Evolutionary conservation across 495 filamentous ascomycete species (phyloP), one percentile per base, ranked within the genome.

Genomic region (Aspergillus diversus): DNA sequence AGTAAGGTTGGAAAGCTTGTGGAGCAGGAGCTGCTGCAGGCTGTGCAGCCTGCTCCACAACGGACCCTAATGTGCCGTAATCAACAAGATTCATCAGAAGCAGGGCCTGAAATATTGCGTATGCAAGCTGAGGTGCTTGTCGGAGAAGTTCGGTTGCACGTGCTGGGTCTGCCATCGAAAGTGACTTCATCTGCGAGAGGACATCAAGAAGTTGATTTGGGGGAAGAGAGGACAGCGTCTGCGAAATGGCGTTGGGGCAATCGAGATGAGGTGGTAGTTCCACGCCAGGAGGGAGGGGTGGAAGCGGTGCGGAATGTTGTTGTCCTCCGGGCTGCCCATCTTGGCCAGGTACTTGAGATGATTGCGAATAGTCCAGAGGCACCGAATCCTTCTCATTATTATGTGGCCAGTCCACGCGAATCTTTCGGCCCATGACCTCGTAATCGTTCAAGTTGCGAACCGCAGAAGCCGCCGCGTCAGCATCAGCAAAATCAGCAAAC

Each of bases 361-460:
- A 66, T 51, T 78, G 70, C 27, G 73, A 74, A 63, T 84, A 83
- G 53, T 83, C 80, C 21, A 83, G 78, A 47, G 82, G 82, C 33
- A 86, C 77, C 16, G 91, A 91, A 60, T 91, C 89, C 57, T 89
- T 88, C 55, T 88, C 89, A 31, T 91, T 91, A 71, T 97, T 93
- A 73, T 97, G 95, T 32, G 90, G 92, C 75, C 93, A 99, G 73
- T 97, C 95, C 34, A 99, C 95, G 33, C 93, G 87, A 59, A 99
- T 83, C 70, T 96, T 96, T 58, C 95, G 87, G 21, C 92, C 92
- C 92, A 97, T 96, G 63, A 97, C 88, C 73, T 98, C 94, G 81
- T 93, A 87, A 72, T 96, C 92, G 79, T 99, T 96, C 35, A 99
- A 82, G 71, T 99, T 99, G 61, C 95, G 89, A 17, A 98, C 93